phyloP scores from a whole-genome alignment of 176 grass and related monocot species.

The Puccinellia tenuiflora region DNA sequence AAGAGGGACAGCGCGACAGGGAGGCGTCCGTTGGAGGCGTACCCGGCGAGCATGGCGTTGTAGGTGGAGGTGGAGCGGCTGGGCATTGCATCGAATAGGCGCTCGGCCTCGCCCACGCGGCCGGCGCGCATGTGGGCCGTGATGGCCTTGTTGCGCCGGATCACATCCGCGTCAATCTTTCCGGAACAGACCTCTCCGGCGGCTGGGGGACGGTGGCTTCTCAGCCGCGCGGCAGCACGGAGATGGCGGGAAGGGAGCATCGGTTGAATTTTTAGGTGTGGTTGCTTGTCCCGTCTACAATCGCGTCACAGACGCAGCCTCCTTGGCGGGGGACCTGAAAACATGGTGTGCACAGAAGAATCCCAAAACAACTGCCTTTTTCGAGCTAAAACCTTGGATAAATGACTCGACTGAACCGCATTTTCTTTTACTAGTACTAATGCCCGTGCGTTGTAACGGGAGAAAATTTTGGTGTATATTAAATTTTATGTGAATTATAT shows the following conservation, averaged over 20 bases:
- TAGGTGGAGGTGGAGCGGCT: constrained; percentile 65
- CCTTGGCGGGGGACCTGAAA: too few relatives aligned
- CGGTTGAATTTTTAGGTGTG: not conserved
- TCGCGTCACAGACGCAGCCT: too few relatives aligned
- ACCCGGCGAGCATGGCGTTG: constrained; percentile 86
- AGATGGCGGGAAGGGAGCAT: constrained; percentile 51
- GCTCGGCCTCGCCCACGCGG: constrained; percentile 43
- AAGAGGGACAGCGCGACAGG: constrained; percentile 48
- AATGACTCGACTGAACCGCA: too few relatives aligned
- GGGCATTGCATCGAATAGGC: constrained; percentile 67
- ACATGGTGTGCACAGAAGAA: too few relatives aligned
- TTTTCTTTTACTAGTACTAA: too few relatives aligned
- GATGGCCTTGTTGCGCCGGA: constrained; percentile 76
- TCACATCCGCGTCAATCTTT: constrained; percentile 42
- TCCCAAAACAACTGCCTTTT: too few relatives aligned
- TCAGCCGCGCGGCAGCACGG: constrained; percentile 38
- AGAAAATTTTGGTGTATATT: too few relatives aligned
- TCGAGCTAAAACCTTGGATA: too few relatives aligned
- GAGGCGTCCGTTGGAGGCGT: constrained; percentile 59
- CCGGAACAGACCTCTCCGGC: not conserved
- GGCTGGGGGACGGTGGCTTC: constrained; percentile 20
- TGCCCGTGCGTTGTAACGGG: too few relatives aligned
- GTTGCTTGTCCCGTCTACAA: not conserved
- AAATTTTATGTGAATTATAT: too few relatives aligned
- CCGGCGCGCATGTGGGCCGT: constrained; percentile 63